These are phyloP conservation scores for Trametes versicolor DNA, from an alignment of 1,284 basidiomycete genomes.

Conservation along the genomic window DNA sequence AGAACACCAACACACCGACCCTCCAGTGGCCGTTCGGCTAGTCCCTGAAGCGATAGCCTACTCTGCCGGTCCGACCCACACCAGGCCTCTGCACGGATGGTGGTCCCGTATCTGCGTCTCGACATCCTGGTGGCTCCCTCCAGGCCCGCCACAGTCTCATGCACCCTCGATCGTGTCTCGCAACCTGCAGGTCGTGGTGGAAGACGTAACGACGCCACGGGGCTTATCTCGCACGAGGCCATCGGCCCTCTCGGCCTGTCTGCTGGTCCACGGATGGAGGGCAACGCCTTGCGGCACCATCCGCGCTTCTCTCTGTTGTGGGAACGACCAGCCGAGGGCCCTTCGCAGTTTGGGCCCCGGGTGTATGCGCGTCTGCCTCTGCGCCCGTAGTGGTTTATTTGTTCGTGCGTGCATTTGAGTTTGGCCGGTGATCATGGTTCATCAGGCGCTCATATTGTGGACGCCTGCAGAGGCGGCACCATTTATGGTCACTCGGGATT, in stretches of 20 bases:
- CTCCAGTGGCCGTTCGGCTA: background rate
- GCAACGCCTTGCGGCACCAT: background rate
- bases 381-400: too few species aligned
- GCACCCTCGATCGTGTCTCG: conserved; percentile 11
- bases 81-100: background rate
- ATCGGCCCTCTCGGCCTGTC: too few species aligned
- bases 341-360: too few species aligned
- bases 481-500: too few species aligned
- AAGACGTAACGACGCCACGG: background rate
- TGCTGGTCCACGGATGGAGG: background rate
- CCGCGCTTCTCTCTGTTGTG: too few species aligned
- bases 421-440: too few species aligned
- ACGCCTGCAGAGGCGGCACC: too few species aligned
- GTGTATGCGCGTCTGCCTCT: too few species aligned
- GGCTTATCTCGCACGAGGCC: background rate
- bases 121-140: background rate
- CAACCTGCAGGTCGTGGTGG: background rate
- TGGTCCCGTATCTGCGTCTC: background rate
- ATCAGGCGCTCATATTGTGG: too few species aligned
- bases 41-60: background rate
- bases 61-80: background rate
- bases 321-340: too few species aligned
- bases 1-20: background rate
- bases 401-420: too few species aligned
- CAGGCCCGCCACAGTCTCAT: background rate